Evolutionary conservation across 2,329 filamentous ascomycete genomes (phyloP), one percentile per base, ranked within the genome.

Genomic region (Eutypa lata): DNA sequence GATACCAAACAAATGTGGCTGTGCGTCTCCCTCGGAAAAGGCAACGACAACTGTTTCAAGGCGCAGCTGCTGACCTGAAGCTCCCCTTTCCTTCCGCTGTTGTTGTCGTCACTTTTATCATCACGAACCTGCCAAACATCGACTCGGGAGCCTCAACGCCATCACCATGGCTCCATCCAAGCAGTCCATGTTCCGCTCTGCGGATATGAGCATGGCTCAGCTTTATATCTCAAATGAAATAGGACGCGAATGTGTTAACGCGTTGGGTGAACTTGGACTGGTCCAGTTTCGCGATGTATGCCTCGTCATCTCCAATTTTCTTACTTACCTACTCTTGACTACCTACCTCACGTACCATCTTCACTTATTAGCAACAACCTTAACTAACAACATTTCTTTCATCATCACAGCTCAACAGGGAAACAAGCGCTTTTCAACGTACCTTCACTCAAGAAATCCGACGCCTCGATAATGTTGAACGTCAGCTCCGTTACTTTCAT

Each of bases 161-260:
- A 60, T 61, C 69, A 74, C 61, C 60, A 88, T 88, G 85, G 83
- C 83, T 73, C 78, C 81, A 62, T 75, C 78, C 71, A 77, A 90
- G 77, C 91, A 97, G 78, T 96, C 92, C 75, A 90, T 97, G 80
- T 97, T 99, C 87, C 93, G 95, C 83, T 99, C 94, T 72, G 90
- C 91, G 90, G 90, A 97, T 76, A 99, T 99, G 94, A 97, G 91
- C 82, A 88, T 99, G 88, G 96, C 96, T 69, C 94, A 99, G 86
- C 88, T 99, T 68, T 99, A 97, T 77, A 95, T 99, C 68, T 91
- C 94, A 68, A 97, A 97, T 72, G 94, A 99, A 81, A 97, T 99
- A 65, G 93, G 94, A 65, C 87, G 94, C 70, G 95, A 99, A 78
- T 93, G 97, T 65, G 92, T 97, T 59, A 96, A 92, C 69, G 93